A percentile compares a stretch with the other conserved stretches of the same genome.
Evolutionary conservation across 805 yeast genomes (phyloP).

Genomic region (Suhomyces vadensis): DNA sequence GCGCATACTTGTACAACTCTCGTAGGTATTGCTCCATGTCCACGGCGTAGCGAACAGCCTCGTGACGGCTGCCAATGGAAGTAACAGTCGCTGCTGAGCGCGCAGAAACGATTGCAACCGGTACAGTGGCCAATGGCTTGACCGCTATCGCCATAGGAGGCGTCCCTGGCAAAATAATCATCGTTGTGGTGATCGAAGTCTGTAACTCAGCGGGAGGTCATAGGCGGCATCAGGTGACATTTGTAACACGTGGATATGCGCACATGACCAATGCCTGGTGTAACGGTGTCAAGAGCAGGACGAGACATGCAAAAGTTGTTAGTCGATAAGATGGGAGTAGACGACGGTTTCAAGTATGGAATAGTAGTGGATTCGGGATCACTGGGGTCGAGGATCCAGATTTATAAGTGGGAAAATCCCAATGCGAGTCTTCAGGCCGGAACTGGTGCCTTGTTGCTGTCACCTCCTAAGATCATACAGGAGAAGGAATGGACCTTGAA

Average conservation of each 20-base stretch:
- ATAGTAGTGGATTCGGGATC: conserved; percentile 95
- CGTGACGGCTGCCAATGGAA: conserved; percentile 19
- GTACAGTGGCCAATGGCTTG: background rate
- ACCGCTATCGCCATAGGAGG: background rate
- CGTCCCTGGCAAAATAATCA: conserved; percentile 3
- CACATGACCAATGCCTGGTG: background rate
- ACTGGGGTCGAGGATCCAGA: conserved; percentile 86
- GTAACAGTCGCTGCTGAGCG: background rate
- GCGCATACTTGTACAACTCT: conserved; percentile 12
- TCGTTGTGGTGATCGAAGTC: no score
- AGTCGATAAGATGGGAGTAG: conserved; percentile 1
- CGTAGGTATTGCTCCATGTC: conserved; percentile 37
- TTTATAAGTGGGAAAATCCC: conserved; percentile 74
- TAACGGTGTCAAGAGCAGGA: background rate
- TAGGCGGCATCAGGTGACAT: no score
- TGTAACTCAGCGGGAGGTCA: no score
- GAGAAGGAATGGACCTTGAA: conserved; percentile 69
- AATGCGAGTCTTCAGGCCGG: conserved; percentile 16
- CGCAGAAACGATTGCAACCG: background rate
- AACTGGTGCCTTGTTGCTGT: conserved; percentile 38
- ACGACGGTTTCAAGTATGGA: conserved; percentile 54
- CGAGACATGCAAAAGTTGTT: background rate
- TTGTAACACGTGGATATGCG: background rate
- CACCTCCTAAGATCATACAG: conserved; percentile 70
- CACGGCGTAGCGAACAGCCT: conserved; percentile 31